These are phyloP conservation scores for Aspergillus ibericus DNA, from an alignment of 2,329 filamentous ascomycete species.

Conservation along the genomic window DNA sequence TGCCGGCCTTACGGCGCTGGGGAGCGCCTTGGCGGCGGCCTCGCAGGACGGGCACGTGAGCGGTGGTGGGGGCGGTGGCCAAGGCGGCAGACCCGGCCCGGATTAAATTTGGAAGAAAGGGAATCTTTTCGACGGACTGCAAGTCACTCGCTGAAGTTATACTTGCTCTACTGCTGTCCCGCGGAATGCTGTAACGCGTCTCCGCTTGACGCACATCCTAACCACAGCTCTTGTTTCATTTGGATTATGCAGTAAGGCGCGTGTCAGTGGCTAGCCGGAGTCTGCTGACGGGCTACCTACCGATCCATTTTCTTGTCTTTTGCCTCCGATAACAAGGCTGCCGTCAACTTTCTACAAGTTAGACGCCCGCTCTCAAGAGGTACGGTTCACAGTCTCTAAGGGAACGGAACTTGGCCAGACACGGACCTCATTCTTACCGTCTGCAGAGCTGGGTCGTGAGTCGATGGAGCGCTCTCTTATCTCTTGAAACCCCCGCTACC, in stretches of 20 bases:
- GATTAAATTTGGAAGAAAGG: conserved; percentile 4
- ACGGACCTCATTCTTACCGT: not conserved
- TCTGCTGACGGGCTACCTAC: not conserved
- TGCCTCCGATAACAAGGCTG: not conserved
- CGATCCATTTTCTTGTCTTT: not conserved
- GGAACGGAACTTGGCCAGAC: not conserved
- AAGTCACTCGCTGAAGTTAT: too few relatives aligned
- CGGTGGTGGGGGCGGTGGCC: conserved; percentile 62
- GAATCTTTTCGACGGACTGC: not conserved
- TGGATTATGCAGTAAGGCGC: not conserved
- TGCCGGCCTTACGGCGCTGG: conserved; percentile 17
- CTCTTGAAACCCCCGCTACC: not conserved
- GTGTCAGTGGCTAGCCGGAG: conserved; percentile 1
- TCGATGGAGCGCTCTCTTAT: not conserved
- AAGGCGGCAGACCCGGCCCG: conserved; percentile 48
- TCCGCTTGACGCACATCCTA: not conserved
- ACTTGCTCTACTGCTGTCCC: too few relatives aligned
- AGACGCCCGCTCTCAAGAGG: not conserved
- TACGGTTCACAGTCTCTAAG: not conserved
- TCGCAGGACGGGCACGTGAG: conserved; percentile 13
- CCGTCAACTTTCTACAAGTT: not conserved
- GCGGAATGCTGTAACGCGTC: too few relatives aligned
- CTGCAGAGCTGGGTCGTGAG: not conserved
- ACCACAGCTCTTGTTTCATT: too few relatives aligned
- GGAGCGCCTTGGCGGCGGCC: not conserved